phyloP scores from a whole-genome alignment of 306 rosid genomes.

The Mimosa pudica region DNA sequence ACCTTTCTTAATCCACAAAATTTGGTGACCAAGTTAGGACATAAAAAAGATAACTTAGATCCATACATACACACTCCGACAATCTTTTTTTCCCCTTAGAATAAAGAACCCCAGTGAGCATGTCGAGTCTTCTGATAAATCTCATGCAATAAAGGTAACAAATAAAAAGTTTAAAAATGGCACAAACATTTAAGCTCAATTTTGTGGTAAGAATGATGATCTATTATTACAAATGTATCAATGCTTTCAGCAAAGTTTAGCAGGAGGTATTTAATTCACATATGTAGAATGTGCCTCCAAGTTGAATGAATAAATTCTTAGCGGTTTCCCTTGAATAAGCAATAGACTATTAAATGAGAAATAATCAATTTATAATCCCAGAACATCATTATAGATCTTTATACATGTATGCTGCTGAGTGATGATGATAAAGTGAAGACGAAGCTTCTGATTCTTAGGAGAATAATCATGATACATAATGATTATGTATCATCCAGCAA shows the following conservation, averaged over 20 bases:
- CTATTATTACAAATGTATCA: background rate
- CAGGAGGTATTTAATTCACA: background rate
- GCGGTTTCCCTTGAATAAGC: background rate
- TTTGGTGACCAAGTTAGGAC: background rate
- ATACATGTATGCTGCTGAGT: constrained; percentile 37
- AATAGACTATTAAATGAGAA: background rate
- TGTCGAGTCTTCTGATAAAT: background rate
- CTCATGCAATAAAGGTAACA: background rate
- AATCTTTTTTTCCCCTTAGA: background rate
- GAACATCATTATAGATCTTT: constrained; percentile 37
- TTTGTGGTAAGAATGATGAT: background rate
- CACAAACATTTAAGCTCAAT: background rate
- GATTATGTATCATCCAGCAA: constrained; percentile 22
- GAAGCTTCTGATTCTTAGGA: constrained; percentile 16
- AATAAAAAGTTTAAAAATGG: background rate
- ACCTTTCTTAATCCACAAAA: background rate
- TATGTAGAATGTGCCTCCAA: constrained; percentile 5
- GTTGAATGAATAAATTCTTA: background rate
- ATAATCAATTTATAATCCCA: background rate
- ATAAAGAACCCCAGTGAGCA: background rate
- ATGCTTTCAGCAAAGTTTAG: background rate
- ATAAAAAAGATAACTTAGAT: background rate
- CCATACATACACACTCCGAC: background rate
- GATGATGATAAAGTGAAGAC: constrained; percentile 11
- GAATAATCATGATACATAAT: constrained; percentile 14